Percentiles rank a stretch among this genome's conserved stretches.
These are phyloP conservation scores for Penicillium riverlandense DNA, from an alignment of 495 filamentous ascomycete species.

Conservation along the genomic window DNA sequence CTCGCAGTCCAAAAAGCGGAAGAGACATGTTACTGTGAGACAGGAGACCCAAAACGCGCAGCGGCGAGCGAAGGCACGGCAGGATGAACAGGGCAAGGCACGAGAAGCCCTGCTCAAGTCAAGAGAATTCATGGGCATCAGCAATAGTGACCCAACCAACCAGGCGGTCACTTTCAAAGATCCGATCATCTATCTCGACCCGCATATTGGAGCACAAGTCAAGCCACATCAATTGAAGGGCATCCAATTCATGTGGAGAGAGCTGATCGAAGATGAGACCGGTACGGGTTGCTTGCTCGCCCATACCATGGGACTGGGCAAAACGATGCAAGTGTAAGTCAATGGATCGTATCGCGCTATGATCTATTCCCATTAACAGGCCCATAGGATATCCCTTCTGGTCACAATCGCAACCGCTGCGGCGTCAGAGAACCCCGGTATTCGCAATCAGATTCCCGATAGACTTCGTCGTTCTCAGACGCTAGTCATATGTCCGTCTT, in stretches of 20 bases:
- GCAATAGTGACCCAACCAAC: conserved; percentile 29
- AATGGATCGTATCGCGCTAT: neutral
- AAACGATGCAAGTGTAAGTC: conserved; percentile 78
- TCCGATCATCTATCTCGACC: conserved; percentile 46
- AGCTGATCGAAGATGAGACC: conserved; percentile 53
- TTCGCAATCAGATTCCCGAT: conserved; percentile 60
- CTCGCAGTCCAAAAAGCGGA: conserved; percentile 33
- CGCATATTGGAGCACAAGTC: conserved; percentile 37
- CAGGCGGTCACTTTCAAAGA: conserved; percentile 70
- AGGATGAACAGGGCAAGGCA: conserved; percentile 33
- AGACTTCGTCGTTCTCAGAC: conserved; percentile 54
- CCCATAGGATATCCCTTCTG: conserved; percentile 60
- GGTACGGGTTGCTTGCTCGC: conserved; percentile 76
- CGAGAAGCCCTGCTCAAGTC: conserved; percentile 16
- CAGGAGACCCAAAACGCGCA: conserved; percentile 39
- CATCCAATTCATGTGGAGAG: conserved; percentile 85
- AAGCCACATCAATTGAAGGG: conserved; percentile 61
- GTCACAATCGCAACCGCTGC: conserved; percentile 63
- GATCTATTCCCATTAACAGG: too few relatives aligned
- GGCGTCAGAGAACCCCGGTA: conserved; percentile 44
- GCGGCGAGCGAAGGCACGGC: conserved; percentile 33
- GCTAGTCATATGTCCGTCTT: conserved; percentile 68
- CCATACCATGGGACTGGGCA: conserved; percentile 90
- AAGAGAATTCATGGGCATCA: conserved; percentile 29
- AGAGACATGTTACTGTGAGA: conserved; percentile 33